Percentiles rank a stretch among this genome's conserved stretches.
Conservation (phyloP, 176 grass and related monocot genomes). For the sorghum (Sorghum bicolor) region DNA sequence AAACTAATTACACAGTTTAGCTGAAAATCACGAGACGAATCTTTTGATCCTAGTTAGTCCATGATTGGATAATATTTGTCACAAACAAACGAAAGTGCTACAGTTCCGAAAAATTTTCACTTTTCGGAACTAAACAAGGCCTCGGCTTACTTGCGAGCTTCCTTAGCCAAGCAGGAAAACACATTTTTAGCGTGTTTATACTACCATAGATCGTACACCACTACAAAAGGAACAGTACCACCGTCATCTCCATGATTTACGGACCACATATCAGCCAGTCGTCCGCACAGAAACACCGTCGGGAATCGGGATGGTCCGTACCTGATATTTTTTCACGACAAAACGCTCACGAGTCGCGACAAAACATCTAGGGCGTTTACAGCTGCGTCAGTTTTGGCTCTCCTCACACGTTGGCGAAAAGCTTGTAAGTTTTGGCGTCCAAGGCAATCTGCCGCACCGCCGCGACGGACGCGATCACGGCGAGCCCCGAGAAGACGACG, state of each 20-base stretch:
- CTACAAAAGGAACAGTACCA: background rate
- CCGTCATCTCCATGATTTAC: too few relatives aligned
- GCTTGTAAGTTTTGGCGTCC: conserved; percentile 75
- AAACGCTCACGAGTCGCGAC: background rate
- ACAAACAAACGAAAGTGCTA: too few relatives aligned
- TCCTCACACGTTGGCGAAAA: conserved; percentile 86
- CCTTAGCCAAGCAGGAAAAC: background rate
- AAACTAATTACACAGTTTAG: too few relatives aligned
- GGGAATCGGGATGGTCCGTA: too few relatives aligned
- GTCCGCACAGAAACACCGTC: too few relatives aligned
- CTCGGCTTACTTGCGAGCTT: background rate
- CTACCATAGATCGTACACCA: background rate
- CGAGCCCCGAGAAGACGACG: conserved; percentile 57
- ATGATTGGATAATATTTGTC: too few relatives aligned
- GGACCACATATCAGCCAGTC: too few relatives aligned
- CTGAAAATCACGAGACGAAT: too few relatives aligned
- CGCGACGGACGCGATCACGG: conserved; percentile 56
- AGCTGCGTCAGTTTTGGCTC: background rate
- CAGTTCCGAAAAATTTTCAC: too few relatives aligned
- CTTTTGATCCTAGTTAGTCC: too few relatives aligned
- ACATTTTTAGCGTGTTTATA: background rate
- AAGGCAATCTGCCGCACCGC: conserved; percentile 75
- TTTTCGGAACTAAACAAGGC: too few relatives aligned
- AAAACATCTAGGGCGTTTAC: background rate
- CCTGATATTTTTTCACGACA: too few relatives aligned